Percentiles rank a stretch among this genome's conserved stretches.
phyloP scores from a whole-genome alignment of 1,139 yeast genomes.

The Candida gigantensis region DNA sequence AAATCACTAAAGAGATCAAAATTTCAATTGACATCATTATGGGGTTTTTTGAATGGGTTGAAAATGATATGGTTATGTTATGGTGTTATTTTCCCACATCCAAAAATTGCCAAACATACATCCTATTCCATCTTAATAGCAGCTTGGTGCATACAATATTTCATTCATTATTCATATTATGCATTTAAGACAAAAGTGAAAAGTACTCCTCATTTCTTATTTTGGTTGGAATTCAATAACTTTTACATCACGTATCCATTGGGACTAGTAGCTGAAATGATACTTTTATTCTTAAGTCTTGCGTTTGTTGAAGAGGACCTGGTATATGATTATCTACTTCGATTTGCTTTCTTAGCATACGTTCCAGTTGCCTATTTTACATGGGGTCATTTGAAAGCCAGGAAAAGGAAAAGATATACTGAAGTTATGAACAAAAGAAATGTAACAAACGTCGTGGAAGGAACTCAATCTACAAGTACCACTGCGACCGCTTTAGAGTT shows the following conservation, averaged over 20 bases:
- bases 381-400: slow-evolving; percentile 32
- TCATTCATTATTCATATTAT: slow-evolving; percentile 48
- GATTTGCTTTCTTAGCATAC: slow-evolving; percentile 31
- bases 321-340: slow-evolving; percentile 28
- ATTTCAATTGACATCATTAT: slow-evolving; percentile 19
- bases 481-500: slow-evolving; percentile 1
- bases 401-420: slow-evolving; percentile 26
- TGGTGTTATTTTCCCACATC: slow-evolving; percentile 49
- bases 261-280: slow-evolving; percentile 50
- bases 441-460: not conserved
- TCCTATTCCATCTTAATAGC: slow-evolving; percentile 49
- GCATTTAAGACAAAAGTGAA: slow-evolving; percentile 47
- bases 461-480: not conserved
- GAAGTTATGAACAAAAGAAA: slow-evolving; percentile 26
- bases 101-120: slow-evolving; percentile 50
- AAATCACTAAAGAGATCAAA: slow-evolving; percentile 18
- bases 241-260: slow-evolving; percentile 49
- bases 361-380: slow-evolving; percentile 40
- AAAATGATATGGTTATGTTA: slow-evolving; percentile 46
- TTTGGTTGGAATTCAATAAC: slow-evolving; percentile 42
- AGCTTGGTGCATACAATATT: slow-evolving; percentile 44
- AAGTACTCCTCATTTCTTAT: slow-evolving; percentile 35
- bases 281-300: slow-evolving; percentile 52
- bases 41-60: slow-evolving; percentile 32
- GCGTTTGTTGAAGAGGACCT: slow-evolving; percentile 41